Percentiles rank a stretch among this genome's conserved stretches.
phyloP scores from a whole-genome alignment of 306 rosid genomes.

The Boehmeria nivea region DNA sequence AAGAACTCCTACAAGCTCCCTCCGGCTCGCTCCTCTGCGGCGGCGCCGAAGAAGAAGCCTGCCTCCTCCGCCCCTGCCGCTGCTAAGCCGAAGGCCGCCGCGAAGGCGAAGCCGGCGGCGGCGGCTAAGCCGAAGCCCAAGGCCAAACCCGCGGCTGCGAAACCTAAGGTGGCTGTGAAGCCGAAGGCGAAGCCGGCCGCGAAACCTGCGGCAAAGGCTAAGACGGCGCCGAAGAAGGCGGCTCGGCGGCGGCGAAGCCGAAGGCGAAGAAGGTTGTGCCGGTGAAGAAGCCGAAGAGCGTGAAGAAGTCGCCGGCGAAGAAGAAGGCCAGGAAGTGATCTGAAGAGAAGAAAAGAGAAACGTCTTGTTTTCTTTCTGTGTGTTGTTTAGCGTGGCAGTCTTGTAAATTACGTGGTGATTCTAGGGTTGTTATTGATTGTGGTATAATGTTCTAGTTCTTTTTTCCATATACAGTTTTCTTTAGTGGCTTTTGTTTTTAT shows the following conservation, averaged over 20 bases:
- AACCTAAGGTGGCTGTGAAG: slow-evolving; percentile 22
- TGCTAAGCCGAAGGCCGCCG: slow-evolving; percentile 10
- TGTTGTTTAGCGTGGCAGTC: background rate
- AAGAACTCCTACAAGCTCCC: slow-evolving; percentile 73
- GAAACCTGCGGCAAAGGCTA: slow-evolving; percentile 19
- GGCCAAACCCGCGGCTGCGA: slow-evolving; percentile 1
- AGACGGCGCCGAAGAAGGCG: slow-evolving; percentile 17
- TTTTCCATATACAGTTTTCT: background rate
- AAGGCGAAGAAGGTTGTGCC: slow-evolving; percentile 34
- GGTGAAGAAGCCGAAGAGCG: slow-evolving; percentile 25
- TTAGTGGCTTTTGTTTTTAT: background rate
- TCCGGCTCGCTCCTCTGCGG: slow-evolving; percentile 7
- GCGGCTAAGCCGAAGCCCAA: slow-evolving; percentile 32
- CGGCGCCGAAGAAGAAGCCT: slow-evolving; percentile 21
- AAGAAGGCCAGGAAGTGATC: slow-evolving; percentile 38
- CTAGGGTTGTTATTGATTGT: slow-evolving; percentile 5
- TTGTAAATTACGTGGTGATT: slow-evolving; percentile 17
- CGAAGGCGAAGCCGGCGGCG: slow-evolving; percentile 19
- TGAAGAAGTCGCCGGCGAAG: slow-evolving; percentile 31
- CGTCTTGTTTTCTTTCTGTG: background rate
- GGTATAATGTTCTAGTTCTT: background rate
- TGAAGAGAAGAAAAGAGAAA: no score
- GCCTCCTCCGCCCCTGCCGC: slow-evolving; percentile 1
- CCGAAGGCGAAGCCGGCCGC: slow-evolving; percentile 17
- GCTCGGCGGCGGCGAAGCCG: slow-evolving; percentile 34